phyloP scores from a whole-genome alignment of 108 stramenopile species.

The Cyclotella cryptica region DNA sequence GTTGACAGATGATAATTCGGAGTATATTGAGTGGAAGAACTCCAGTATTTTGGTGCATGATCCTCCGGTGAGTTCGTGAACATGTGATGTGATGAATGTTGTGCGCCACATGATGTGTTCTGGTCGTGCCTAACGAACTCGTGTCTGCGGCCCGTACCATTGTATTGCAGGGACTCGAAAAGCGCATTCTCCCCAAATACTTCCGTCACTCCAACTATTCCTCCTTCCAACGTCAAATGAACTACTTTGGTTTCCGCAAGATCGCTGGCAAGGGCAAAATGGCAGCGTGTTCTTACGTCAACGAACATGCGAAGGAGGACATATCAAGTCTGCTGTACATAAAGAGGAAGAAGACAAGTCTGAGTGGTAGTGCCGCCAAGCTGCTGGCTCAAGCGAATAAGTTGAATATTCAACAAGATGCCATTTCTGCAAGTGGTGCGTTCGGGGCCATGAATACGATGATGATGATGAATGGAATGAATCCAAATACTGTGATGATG shows the following conservation, averaged over 20 bases:
- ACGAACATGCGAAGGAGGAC: slow-evolving; percentile 85
- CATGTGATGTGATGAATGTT: neutral
- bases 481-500: neutral
- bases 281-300: slow-evolving; percentile 93
- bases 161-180: slow-evolving; percentile 60
- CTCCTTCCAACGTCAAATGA: slow-evolving; percentile 89
- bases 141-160: neutral
- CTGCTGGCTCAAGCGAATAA: slow-evolving; percentile 37
- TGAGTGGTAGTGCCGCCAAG: slow-evolving; percentile 39
- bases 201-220: slow-evolving; percentile 93
- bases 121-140: neutral
- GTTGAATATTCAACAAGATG: slow-evolving; percentile 17
- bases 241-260: slow-evolving; percentile 93
- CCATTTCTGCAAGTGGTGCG: neutral
- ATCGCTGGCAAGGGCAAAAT: slow-evolving; percentile 94
- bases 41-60: slow-evolving; percentile 58
- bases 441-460: slow-evolving; percentile 16
- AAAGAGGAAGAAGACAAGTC: slow-evolving; percentile 63
- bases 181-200: slow-evolving; percentile 84
- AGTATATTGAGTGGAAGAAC: slow-evolving; percentile 86
- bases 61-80: slow-evolving; percentile 36
- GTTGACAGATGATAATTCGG: slow-evolving; percentile 87
- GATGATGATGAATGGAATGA: slow-evolving; percentile 16
- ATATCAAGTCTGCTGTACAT: slow-evolving; percentile 85
- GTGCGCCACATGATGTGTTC: neutral